phyloP scores from a whole-genome alignment of 305 asterid species.

The Withania somnifera region DNA sequence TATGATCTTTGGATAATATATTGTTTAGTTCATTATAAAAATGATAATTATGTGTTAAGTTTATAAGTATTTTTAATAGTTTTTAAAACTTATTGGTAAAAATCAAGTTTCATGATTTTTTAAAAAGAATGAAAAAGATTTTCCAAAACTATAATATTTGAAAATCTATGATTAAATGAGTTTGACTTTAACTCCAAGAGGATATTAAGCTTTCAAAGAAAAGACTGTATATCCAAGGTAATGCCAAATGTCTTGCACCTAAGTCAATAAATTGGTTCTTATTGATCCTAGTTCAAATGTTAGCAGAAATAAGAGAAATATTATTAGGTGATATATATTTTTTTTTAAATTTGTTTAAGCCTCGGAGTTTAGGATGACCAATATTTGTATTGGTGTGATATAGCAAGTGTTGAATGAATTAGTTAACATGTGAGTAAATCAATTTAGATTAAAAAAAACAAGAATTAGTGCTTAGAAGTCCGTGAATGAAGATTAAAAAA shows the following conservation, averaged over 20 bases:
- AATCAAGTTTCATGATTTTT: too few species aligned
- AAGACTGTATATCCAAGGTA: not conserved
- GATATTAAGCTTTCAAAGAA: not conserved
- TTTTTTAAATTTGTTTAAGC: not conserved
- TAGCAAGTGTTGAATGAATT: not conserved
- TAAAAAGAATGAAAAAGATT: too few species aligned
- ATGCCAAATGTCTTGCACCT: not conserved
- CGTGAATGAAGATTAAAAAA: not conserved
- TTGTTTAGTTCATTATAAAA: too few species aligned
- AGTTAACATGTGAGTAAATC: not conserved
- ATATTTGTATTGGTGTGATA: not conserved
- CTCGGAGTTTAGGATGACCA: not conserved
- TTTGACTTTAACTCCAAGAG: not conserved
- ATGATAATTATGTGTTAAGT: too few species aligned
- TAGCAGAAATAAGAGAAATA: not conserved
- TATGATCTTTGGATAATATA: too few species aligned
- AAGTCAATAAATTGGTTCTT: not conserved
- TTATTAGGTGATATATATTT: not conserved
- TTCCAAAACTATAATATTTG: too few species aligned
- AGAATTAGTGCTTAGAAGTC: not conserved
- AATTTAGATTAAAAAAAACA: not conserved
- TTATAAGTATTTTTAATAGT: too few species aligned
- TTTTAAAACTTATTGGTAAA: too few species aligned
- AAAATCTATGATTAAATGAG: too few species aligned
- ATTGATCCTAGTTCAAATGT: not conserved